A percentile compares a stretch with the other conserved stretches of the same genome.
These are phyloP conservation scores for Picocystis sp. DNA, from an alignment of 163 green algal species.

Conservation along the genomic window DNA sequence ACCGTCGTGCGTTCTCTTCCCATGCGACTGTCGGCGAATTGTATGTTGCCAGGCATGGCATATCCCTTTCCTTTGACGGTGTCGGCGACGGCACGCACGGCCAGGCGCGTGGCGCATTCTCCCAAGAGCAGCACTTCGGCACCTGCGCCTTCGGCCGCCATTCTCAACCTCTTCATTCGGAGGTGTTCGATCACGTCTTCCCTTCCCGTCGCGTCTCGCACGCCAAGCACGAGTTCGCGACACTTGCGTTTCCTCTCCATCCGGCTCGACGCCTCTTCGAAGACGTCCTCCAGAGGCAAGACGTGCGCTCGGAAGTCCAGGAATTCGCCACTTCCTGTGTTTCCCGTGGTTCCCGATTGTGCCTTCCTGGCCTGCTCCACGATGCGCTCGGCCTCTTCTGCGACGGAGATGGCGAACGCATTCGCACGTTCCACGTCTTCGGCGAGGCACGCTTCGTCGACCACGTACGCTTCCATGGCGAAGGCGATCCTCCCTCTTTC, in stretches of 20 bases:
- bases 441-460: conserved; percentile 17
- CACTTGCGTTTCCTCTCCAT: too few relatives aligned
- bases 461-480: conserved; percentile 20
- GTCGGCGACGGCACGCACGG: conserved; percentile 27
- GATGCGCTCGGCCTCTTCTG: neutral
- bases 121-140: conserved; percentile 26
- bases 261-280: neutral
- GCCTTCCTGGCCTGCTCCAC: neutral
- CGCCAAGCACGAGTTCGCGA: conserved; percentile 8
- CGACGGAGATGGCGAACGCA: neutral
- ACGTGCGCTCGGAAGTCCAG: conserved; percentile 6
- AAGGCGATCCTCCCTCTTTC: conserved; percentile 22
- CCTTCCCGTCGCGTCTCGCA: conserved; percentile 32
- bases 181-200: conserved; percentile 35
- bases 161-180: conserved; percentile 24
- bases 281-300: conserved; percentile 2
- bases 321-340: conserved; percentile 8
- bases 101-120: conserved; percentile 27
- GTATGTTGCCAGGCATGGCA: conserved; percentile 14
- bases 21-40: conserved; percentile 13
- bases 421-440: neutral
- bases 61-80: conserved; percentile 34
- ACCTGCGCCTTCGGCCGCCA: conserved; percentile 12
- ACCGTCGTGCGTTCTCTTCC: neutral
- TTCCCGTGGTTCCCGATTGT: neutral